These are phyloP conservation scores for Boletus pseudopeckii DNA, from an alignment of 768 basidiomycete genomes.

Conservation along the genomic window DNA sequence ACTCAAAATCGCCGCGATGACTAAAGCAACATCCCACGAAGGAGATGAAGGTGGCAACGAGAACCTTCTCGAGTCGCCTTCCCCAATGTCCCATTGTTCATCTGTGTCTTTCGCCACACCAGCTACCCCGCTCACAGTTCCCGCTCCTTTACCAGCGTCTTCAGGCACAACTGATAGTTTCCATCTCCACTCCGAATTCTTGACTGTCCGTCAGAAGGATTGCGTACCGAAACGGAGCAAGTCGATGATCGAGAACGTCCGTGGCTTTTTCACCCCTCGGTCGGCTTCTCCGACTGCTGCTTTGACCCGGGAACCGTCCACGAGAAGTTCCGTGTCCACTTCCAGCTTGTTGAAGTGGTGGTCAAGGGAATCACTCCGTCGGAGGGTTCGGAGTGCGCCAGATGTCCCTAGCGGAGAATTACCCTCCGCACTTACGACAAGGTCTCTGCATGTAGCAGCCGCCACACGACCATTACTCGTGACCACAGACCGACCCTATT, in stretches of 20 bases:
- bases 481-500: constrained; percentile 24
- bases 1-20: constrained; percentile 28
- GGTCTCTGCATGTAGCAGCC: constrained; percentile 22
- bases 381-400: constrained; percentile 52
- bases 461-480: constrained; percentile 7
- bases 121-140: constrained; percentile 19
- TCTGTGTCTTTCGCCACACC: constrained; percentile 30
- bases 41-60: constrained; percentile 26
- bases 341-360: constrained; percentile 44
- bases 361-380: constrained; percentile 47
- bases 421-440: constrained; percentile 23
- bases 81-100: constrained; percentile 40
- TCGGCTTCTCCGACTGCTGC: constrained; percentile 38
- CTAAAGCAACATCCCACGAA: constrained; percentile 20
- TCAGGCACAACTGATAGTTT: constrained; percentile 10
- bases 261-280: constrained; percentile 53
- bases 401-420: constrained; percentile 36
- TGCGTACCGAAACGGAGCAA: constrained; percentile 41
- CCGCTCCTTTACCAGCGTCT: constrained; percentile 14
- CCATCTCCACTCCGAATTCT: constrained; percentile 28
- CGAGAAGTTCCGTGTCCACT: constrained; percentile 26
- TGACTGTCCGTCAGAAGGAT: constrained; percentile 20
- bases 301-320: constrained; percentile 27
- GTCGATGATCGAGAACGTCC: constrained; percentile 62
- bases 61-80: constrained; percentile 29